A percentile compares a stretch with the other conserved stretches of the same genome.
phyloP scores from a whole-genome alignment of 2,329 filamentous ascomycete species.

The Xylariaceae sp. region DNA sequence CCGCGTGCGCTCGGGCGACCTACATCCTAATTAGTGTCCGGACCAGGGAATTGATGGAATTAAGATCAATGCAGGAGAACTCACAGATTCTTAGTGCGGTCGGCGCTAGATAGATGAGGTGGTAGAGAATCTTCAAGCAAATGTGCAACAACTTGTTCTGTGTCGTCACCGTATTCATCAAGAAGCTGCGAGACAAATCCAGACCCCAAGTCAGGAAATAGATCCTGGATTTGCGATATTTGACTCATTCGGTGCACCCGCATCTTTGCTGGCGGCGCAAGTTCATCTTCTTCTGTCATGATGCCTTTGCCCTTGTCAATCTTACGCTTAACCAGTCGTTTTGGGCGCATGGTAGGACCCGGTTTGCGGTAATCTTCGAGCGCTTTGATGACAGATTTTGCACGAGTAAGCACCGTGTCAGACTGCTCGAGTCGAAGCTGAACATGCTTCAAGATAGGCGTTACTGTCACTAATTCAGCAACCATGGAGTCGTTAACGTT shows the following conservation, averaged over 20 bases:
- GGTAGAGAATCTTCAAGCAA: conserved; percentile 75
- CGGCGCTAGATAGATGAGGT: conserved; percentile 55
- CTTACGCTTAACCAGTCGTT: conserved; percentile 48
- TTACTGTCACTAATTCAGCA: conserved; percentile 73
- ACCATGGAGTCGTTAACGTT: conserved; percentile 68
- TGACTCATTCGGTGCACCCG: conserved; percentile 80
- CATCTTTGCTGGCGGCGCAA: conserved; percentile 44
- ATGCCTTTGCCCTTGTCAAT: conserved; percentile 61
- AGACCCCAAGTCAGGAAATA: conserved; percentile 82
- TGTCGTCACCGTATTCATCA: conserved; percentile 70
- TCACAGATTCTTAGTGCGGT: conserved; percentile 61
- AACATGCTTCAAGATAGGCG: conserved; percentile 65
- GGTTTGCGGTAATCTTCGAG: conserved; percentile 57
- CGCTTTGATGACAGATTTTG: conserved; percentile 55
- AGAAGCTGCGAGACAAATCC: conserved; percentile 75
- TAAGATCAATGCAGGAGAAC: conserved; percentile 22
- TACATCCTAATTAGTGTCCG: conserved; percentile 15
- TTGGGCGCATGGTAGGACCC: conserved; percentile 46
- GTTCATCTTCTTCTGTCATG: conserved; percentile 34
- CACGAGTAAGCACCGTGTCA: conserved; percentile 47
- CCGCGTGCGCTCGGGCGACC: conserved; percentile 27
- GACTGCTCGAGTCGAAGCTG: conserved; percentile 47
- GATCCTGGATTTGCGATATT: conserved; percentile 84
- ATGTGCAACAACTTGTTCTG: conserved; percentile 75
- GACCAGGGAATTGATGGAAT: not conserved